Percentiles rank a stretch among this genome's conserved stretches.
Evolutionary conservation across 2,329 filamentous ascomycete species (phyloP).

Genomic region (Bipolaris oryzae): DNA sequence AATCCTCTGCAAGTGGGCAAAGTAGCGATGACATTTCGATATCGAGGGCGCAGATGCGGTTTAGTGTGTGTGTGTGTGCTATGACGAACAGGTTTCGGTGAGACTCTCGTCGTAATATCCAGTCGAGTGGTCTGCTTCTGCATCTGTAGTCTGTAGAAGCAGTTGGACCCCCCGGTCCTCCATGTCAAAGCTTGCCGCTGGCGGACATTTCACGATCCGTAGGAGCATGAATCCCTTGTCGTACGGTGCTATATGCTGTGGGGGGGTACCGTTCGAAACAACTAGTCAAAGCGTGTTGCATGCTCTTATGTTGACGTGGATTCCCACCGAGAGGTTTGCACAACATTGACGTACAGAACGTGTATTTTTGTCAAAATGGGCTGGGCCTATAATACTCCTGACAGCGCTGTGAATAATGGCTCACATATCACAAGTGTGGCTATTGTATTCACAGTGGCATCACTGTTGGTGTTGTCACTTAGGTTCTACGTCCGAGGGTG

Average conservation of each 20-base stretch:
- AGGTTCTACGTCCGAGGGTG: slow-evolving; percentile 19
- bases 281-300: neutral
- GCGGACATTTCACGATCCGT: slow-evolving; percentile 1
- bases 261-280: neutral
- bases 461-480: slow-evolving; percentile 12
- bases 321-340: neutral
- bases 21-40: neutral
- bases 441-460: slow-evolving; percentile 11
- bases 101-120: neutral
- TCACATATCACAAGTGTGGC: slow-evolving; percentile 13
- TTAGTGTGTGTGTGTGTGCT: neutral
- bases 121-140: neutral
- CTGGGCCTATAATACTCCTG: slow-evolving; percentile 21
- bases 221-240: neutral
- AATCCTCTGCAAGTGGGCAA: neutral
- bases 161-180: too few relatives aligned
- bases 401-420: slow-evolving; percentile 10
- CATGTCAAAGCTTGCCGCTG: neutral
- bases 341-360: neutral
- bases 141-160: neutral
- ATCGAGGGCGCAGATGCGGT: too few relatives aligned
- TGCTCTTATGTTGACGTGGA: neutral
- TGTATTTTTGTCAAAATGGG: slow-evolving; percentile 11
- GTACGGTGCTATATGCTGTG: neutral
- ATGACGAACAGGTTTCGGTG: neutral